Conservation (phyloP, 805 yeast genomes). For the Wickerhamiella slavikovae region DNA sequence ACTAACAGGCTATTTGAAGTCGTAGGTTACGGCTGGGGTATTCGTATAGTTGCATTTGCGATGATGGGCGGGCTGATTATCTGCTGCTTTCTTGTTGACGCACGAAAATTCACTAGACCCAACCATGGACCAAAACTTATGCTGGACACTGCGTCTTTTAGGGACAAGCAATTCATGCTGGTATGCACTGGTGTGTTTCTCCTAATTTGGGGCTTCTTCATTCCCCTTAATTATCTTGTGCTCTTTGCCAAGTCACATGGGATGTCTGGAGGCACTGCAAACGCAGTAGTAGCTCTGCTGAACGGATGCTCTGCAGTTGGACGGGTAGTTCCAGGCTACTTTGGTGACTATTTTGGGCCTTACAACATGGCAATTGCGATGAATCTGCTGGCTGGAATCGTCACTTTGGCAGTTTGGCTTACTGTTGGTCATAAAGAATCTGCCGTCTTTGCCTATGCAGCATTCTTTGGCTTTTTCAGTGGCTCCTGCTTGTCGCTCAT, state of each 20-base stretch:
- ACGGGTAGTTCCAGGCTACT: slow-evolving; percentile 31
- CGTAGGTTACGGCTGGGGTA: slow-evolving; percentile 36
- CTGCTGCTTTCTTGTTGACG: slow-evolving; percentile 10
- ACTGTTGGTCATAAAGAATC: slow-evolving; percentile 25
- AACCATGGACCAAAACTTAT: slow-evolving; percentile 9
- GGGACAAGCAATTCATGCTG: slow-evolving; percentile 13
- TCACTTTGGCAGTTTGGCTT: slow-evolving; percentile 24
- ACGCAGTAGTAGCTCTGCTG: neutral
- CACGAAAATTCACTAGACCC: slow-evolving; percentile 15
- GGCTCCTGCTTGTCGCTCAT: slow-evolving; percentile 44
- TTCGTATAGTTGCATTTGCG: slow-evolving; percentile 28
- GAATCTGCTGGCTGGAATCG: slow-evolving; percentile 7
- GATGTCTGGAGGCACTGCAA: too few species aligned
- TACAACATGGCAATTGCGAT: slow-evolving; percentile 28
- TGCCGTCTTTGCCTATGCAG: slow-evolving; percentile 37
- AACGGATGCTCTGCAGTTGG: slow-evolving; percentile 31
- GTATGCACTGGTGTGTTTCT: neutral
- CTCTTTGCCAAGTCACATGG: neutral
- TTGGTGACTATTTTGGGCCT: slow-evolving; percentile 34
- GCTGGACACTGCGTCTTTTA: slow-evolving; percentile 12
- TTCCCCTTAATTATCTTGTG: neutral
- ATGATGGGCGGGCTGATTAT: slow-evolving; percentile 14
- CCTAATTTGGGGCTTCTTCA: neutral
- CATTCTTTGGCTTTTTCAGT: slow-evolving; percentile 20
- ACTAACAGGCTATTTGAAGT: slow-evolving; percentile 19